Percentiles rank a stretch among this genome's conserved stretches.
Conservation (phyloP, 495 filamentous ascomycete genomes). For the Cercophora scortea region DNA sequence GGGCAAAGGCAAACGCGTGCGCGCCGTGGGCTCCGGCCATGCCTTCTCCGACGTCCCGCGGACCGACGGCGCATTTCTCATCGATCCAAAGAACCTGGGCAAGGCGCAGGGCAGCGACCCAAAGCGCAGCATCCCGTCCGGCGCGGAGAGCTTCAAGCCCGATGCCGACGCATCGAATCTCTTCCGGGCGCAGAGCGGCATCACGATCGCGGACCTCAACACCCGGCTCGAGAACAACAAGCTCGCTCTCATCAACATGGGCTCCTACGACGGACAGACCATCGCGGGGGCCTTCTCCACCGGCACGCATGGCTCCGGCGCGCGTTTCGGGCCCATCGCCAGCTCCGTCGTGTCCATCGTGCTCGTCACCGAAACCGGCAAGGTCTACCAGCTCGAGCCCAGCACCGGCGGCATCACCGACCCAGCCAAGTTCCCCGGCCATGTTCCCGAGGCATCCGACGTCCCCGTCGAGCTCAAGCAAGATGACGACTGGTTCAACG, state of each 20-base stretch:
- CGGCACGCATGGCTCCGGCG: slow-evolving; percentile 9
- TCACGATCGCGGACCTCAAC: slow-evolving; percentile 7
- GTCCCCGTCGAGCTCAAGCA: slow-evolving; percentile 9
- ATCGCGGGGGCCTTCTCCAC: slow-evolving; percentile 7
- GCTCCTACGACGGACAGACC: slow-evolving; percentile 10
- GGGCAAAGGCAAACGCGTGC: not conserved
- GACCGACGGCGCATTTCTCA: slow-evolving; percentile 3
- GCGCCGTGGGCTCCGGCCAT: slow-evolving; percentile 9
- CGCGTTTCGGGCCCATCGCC: slow-evolving; percentile 6
- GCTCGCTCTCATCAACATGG: slow-evolving; percentile 10
- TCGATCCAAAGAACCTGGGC: not conserved
- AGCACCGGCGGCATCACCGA: slow-evolving; percentile 3
- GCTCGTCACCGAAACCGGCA: slow-evolving; percentile 6
- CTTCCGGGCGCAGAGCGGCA: slow-evolving; percentile 6
- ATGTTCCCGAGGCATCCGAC: slow-evolving; percentile 1
- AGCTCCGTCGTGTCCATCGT: slow-evolving; percentile 5
- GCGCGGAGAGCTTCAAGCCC: not conserved
- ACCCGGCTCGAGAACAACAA: not conserved
- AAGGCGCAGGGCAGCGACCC: not conserved
- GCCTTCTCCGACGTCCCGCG: slow-evolving; percentile 8
- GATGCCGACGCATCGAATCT: slow-evolving; percentile 1
- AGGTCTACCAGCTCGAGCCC: slow-evolving; percentile 10
- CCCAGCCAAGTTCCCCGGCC: slow-evolving; percentile 7
- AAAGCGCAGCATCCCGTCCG: not conserved
- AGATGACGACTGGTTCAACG: slow-evolving; percentile 9